Percentiles rank a stretch among this genome's conserved stretches.
Conservation (phyloP, 176 grass and related monocot species). For the Oryza officinalis region DNA sequence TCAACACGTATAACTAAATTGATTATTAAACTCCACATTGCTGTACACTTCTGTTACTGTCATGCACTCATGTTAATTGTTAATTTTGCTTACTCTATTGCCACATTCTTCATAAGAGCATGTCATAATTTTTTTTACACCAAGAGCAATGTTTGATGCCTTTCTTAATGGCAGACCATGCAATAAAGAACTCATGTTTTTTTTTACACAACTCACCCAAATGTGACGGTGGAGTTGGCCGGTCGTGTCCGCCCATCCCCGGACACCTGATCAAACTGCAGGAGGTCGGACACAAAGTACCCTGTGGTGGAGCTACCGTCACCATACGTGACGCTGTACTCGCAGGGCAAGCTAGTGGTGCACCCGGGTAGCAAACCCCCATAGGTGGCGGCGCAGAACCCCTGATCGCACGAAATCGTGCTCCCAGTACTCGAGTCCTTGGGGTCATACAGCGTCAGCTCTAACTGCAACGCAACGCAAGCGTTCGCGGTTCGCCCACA, state of each 20-base stretch:
- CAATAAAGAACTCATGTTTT: no score
- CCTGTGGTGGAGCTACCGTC: slow-evolving; percentile 87
- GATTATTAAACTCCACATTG: slow-evolving; percentile 2
- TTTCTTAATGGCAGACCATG: slow-evolving; percentile 22
- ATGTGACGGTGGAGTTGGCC: slow-evolving; percentile 60
- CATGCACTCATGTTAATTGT: not conserved
- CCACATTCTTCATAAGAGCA: slow-evolving; percentile 4
- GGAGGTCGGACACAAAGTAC: slow-evolving; percentile 60
- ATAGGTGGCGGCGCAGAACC: slow-evolving; percentile 59
- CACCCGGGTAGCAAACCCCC: slow-evolving; percentile 57
- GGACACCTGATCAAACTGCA: slow-evolving; percentile 75
- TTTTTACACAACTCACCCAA: slow-evolving; percentile 71
- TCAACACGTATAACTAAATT: slow-evolving; percentile 3
- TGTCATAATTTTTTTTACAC: slow-evolving; percentile 4
- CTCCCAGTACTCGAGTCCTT: slow-evolving; percentile 53
- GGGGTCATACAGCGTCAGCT: slow-evolving; percentile 87
- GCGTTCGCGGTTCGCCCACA: not conserved
- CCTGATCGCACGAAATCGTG: slow-evolving; percentile 50
- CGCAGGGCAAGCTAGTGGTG: slow-evolving; percentile 47
- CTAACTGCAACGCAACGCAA: slow-evolving; percentile 44
- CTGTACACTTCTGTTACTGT: not conserved
- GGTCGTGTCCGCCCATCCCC: slow-evolving; percentile 62
- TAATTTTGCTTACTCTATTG: not conserved
- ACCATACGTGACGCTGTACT: slow-evolving; percentile 78
- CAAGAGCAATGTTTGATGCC: slow-evolving; percentile 19